phyloP scores from a whole-genome alignment of 1,139 yeast species.

The Saccharomyces hybrid region DNA sequence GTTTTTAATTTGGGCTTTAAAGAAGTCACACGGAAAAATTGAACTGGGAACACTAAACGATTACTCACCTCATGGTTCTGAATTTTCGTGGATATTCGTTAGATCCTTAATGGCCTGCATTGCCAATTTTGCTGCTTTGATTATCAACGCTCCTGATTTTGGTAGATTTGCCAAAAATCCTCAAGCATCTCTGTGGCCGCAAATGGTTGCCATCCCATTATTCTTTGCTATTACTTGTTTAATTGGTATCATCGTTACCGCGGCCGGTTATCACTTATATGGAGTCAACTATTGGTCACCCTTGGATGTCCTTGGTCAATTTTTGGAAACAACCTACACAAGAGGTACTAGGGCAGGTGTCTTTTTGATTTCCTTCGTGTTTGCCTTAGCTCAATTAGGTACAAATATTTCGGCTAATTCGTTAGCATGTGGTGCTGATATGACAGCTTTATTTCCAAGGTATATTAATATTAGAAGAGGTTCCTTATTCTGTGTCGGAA shows the following conservation, averaged over 20 bases:
- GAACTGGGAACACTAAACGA: constrained; percentile 18
- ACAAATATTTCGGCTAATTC: constrained; percentile 85
- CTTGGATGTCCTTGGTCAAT: constrained; percentile 58
- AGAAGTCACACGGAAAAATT: constrained; percentile 34
- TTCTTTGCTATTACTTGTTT: constrained; percentile 75
- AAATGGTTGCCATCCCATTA: constrained; percentile 59
- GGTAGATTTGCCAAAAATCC: constrained; percentile 64
- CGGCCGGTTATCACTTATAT: constrained; percentile 63
- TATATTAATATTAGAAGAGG: constrained; percentile 75
- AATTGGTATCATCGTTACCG: constrained; percentile 76
- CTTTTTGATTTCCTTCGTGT: constrained; percentile 64
- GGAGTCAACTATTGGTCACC: constrained; percentile 78
- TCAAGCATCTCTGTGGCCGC: constrained; percentile 42
- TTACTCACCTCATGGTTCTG: constrained; percentile 12
- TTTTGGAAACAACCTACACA: constrained; percentile 41
- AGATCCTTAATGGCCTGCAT: constrained; percentile 65
- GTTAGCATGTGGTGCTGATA: constrained; percentile 79
- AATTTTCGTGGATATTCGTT: constrained; percentile 58
- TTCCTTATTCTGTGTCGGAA: constrained; percentile 63
- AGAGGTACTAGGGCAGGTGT: constrained; percentile 79
- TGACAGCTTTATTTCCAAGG: constrained; percentile 71
- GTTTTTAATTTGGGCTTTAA: constrained; percentile 70
- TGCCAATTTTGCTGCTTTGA: constrained; percentile 77
- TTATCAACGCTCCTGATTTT: constrained; percentile 82
- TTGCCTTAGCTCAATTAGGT: constrained; percentile 78